These are phyloP conservation scores for Orbilia ellipsospora DNA, from an alignment of 2,329 filamentous ascomycete species.

Conservation along the genomic window DNA sequence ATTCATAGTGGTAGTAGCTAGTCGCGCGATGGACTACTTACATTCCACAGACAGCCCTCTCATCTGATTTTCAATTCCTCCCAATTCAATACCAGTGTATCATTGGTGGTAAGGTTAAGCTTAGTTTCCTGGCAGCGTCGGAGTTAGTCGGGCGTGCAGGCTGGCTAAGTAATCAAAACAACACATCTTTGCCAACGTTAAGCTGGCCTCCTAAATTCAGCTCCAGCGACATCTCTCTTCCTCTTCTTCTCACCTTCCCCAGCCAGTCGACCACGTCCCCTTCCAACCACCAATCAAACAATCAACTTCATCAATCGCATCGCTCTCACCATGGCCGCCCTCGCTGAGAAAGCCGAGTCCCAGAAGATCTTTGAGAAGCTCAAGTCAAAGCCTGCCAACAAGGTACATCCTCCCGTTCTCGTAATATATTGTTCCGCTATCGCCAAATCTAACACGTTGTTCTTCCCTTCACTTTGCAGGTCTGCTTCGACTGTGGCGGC, in stretches of 20 bases:
- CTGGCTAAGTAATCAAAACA: too few species aligned
- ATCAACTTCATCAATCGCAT: slow-evolving; percentile 28
- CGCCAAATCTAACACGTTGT: slow-evolving; percentile 34
- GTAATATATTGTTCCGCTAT: neutral
- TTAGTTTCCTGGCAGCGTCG: neutral
- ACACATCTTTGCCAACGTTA: slow-evolving; percentile 21
- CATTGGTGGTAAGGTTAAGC: too few species aligned
- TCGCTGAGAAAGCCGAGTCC: slow-evolving; percentile 92
- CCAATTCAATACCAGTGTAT: too few species aligned
- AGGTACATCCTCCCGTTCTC: slow-evolving; percentile 69
- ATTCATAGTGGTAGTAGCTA: too few species aligned
- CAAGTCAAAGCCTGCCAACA: slow-evolving; percentile 93
- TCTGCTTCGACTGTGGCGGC: slow-evolving; percentile 97
- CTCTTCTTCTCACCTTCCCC: neutral
- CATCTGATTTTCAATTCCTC: too few species aligned
- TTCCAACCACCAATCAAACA: slow-evolving; percentile 3
- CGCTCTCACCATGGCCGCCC: slow-evolving; percentile 64
- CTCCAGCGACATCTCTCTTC: slow-evolving; percentile 63
- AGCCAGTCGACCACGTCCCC: slow-evolving; percentile 1
- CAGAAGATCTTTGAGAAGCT: slow-evolving; percentile 98
- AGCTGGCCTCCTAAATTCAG: slow-evolving; percentile 41
- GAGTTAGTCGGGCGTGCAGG: slow-evolving; percentile 1
- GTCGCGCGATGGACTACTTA: neutral
- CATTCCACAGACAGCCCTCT: slow-evolving; percentile 1
- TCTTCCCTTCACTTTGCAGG: slow-evolving; percentile 66